Evolutionary conservation across 352 stramenopile species (phyloP), one percentile per base, ranked within the genome.

Genomic region (Pythium pyrilobum): DNA sequence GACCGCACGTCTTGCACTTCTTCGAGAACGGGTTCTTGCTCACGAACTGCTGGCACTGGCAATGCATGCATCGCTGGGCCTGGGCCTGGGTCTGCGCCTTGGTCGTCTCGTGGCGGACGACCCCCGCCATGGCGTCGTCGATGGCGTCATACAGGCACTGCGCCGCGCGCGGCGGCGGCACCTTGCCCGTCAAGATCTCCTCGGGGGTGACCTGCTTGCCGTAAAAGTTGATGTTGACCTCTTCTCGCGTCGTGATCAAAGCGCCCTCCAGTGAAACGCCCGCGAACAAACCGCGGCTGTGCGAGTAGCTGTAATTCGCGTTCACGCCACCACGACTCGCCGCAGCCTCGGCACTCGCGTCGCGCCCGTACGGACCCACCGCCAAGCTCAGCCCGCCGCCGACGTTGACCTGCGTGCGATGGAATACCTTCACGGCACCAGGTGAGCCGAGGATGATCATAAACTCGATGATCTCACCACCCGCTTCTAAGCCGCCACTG

Each of bases 221-320:
- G 66, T 98, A 98, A 67, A 98, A 98, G 34, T 96, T 96, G 67
- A 90, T 91, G 71, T 98, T 98, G 42, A 96, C 88, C 29, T 96
- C 75, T n/a, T 89, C 71, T 5, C 95, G 75, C 23, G 81, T 87
- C 13, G 84, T 85, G 56, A 98, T 89, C 9, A 98, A 67, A 24
- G 89, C 89, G n/a, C 94, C 94, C 58, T 97, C 88, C 32, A 98
- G 69, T 0, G 87, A 97, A 45, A 98, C 84, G 16, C 92, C 94
- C 3, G 86, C 89, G 59, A 97, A 98, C 1, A 98, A 68, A 5
- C 94, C 94, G 31, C 94, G 92, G 46, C 79, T 95, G 31, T 97
- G 77, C 25, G 77, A 95, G 58, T 98, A 98, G 40, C 89, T 97
- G 66, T 97, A 98, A 62, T 98, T 98, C 1, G 90, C 62, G 69